A percentile compares a stretch with the other conserved stretches of the same genome.
phyloP scores from a whole-genome alignment of 2,329 filamentous ascomycete genomes.

The Colletotrichum sp. region DNA sequence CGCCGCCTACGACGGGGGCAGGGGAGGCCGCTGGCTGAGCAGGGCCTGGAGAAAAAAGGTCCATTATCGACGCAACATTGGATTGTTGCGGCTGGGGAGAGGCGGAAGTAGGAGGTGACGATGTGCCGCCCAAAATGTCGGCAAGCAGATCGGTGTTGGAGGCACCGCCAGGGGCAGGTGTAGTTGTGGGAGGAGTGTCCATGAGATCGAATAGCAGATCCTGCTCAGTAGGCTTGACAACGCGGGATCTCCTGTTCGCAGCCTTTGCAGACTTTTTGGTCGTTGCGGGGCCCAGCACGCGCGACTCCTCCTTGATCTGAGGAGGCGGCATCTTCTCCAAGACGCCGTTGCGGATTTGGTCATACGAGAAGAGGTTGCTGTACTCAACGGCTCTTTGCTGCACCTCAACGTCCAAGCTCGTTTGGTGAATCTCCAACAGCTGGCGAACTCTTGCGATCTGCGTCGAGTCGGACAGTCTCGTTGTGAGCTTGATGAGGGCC shows the following conservation, averaged over 20 bases:
- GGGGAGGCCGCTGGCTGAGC: constrained; percentile 29
- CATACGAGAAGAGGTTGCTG: constrained; percentile 89
- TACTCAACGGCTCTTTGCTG: constrained; percentile 97
- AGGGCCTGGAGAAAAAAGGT: constrained; percentile 68
- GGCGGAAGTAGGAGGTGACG: constrained; percentile 43
- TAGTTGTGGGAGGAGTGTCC: constrained; percentile 68
- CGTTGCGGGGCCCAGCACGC: constrained; percentile 83
- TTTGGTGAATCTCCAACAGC: constrained; percentile 77
- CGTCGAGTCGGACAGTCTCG: constrained; percentile 80
- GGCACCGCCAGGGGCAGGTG: constrained; percentile 51
- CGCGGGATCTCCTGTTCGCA: constrained; percentile 76
- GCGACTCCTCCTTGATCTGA: constrained; percentile 93
- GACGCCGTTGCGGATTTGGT: constrained; percentile 86
- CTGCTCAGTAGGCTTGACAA: constrained; percentile 84
- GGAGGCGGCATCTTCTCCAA: constrained; percentile 98
- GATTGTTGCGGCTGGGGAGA: constrained; percentile 61
- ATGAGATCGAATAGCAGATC: constrained; percentile 93
- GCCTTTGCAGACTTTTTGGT: constrained; percentile 66
- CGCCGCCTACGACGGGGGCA: constrained; percentile 32
- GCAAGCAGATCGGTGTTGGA: constrained; percentile 88
- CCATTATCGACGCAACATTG: constrained; percentile 81
- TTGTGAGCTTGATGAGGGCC: constrained; percentile 92
- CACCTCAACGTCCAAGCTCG: constrained; percentile 91
- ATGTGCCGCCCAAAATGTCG: constrained; percentile 85
- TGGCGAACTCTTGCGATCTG: constrained; percentile 87